Conservation (phyloP, 148 eudicot genomes). For the Diospyros lotus region DNA sequence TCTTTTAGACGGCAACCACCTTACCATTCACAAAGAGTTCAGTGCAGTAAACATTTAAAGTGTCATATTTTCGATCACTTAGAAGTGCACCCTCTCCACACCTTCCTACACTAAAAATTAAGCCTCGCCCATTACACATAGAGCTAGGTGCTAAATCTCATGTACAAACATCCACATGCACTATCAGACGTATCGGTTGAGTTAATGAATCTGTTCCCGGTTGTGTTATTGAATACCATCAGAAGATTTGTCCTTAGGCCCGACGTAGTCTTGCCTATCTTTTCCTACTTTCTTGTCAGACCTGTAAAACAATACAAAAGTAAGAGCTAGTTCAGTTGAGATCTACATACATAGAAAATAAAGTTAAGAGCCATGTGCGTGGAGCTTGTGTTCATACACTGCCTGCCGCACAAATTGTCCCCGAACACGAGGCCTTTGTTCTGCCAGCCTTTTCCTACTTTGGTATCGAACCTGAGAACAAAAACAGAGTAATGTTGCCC, state of each 20-base stretch:
- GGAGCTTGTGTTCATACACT: background rate
- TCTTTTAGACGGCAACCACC: background rate
- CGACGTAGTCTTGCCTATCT: background rate
- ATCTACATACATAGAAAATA: background rate
- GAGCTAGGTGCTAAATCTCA: slow-evolving; percentile 4
- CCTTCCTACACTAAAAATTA: background rate
- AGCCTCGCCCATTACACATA: background rate
- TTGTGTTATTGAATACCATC: background rate
- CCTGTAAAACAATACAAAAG: background rate
- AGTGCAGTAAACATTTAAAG: background rate
- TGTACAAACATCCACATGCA: slow-evolving; percentile 7
- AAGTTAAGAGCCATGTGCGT: background rate
- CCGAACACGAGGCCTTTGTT: slow-evolving; percentile 55
- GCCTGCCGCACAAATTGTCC: slow-evolving; percentile 63
- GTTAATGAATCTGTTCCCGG: background rate
- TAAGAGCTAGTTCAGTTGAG: background rate
- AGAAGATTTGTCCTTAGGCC: background rate
- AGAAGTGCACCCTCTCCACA: background rate
- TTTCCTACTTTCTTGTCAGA: slow-evolving; percentile 1
- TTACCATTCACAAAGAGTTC: background rate
- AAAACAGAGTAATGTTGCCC: background rate
- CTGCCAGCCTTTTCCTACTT: slow-evolving; percentile 59
- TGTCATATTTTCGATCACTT: background rate
- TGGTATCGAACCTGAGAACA: slow-evolving; percentile 48
- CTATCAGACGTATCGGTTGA: background rate